Evolutionary conservation across 345 rosid species (phyloP).

Genomic region (Reutealis trisperma): DNA sequence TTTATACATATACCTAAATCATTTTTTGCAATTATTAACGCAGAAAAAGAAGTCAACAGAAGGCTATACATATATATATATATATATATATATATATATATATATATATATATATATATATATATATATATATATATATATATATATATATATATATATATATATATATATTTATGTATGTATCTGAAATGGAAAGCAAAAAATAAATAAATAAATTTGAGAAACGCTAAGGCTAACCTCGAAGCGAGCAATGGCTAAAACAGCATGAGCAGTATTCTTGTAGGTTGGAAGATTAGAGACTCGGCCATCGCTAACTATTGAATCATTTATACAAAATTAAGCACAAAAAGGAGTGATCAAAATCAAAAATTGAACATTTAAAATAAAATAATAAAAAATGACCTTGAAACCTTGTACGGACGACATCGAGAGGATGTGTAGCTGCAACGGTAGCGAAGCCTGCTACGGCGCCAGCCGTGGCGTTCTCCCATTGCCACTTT

Average conservation of each 20-base stretch:
- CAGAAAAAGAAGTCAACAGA: not conserved
- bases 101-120: too few relatives aligned
- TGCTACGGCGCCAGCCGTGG: slow-evolving; percentile 82
- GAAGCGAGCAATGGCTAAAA: slow-evolving; percentile 67
- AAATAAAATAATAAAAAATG: not conserved
- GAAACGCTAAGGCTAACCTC: slow-evolving; percentile 49
- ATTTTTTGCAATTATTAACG: too few relatives aligned
- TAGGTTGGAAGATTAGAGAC: slow-evolving; percentile 59
- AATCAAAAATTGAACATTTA: not conserved
- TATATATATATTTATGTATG: too few relatives aligned
- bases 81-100: too few relatives aligned
- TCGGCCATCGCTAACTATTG: slow-evolving; percentile 78
- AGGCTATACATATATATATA: not conserved
- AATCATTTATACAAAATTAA: slow-evolving; percentile 13
- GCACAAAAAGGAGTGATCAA: not conserved
- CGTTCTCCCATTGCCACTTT: slow-evolving; percentile 81
- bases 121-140: too few relatives aligned
- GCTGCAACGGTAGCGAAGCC: slow-evolving; percentile 87
- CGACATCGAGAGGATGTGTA: slow-evolving; percentile 90
- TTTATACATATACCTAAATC: not conserved
- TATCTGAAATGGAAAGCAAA: not conserved
- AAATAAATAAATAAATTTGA: not conserved
- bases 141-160: too few relatives aligned
- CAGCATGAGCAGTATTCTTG: slow-evolving; percentile 79
- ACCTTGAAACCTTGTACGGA: slow-evolving; percentile 96